phyloP scores from a whole-genome alignment of 257 asterid species.

The Schizonepeta tenuifolia region DNA sequence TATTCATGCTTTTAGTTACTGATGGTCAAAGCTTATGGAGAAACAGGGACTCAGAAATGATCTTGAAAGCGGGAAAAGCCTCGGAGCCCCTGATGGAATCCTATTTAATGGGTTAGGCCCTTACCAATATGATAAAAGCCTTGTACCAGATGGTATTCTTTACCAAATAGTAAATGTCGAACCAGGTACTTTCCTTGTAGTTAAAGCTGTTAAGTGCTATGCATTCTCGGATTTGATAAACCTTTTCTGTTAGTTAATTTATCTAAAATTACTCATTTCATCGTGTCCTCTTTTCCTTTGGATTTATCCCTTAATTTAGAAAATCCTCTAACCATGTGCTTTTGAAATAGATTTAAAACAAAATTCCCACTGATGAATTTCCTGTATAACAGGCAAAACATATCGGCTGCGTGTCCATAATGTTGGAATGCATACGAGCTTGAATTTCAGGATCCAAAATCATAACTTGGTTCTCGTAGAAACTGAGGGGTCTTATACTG shows the following conservation, averaged over 20 bases:
- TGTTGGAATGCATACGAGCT: slow-evolving; percentile 83
- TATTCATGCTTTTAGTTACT: slow-evolving; percentile 33
- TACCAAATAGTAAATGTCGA: slow-evolving; percentile 73
- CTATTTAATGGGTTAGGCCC: slow-evolving; percentile 89
- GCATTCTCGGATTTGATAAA: neutral
- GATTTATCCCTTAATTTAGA: no score
- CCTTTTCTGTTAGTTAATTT: neutral
- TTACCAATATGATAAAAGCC: slow-evolving; percentile 61
- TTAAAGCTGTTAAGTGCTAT: neutral
- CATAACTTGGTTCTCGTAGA: slow-evolving; percentile 89
- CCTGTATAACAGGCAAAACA: slow-evolving; percentile 68
- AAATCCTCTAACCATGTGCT: neutral
- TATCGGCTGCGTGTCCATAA: slow-evolving; percentile 90
- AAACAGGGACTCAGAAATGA: slow-evolving; percentile 70
- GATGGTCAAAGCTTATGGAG: slow-evolving; percentile 36
- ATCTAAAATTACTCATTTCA: neutral
- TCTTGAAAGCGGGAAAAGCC: slow-evolving; percentile 61
- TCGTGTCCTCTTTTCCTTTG: neutral
- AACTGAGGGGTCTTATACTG: slow-evolving; percentile 95
- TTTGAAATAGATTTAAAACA: neutral
- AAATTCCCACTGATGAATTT: slow-evolving; percentile 21
- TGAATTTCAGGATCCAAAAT: slow-evolving; percentile 91
- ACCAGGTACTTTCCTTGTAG: slow-evolving; percentile 59
- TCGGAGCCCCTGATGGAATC: slow-evolving; percentile 85
- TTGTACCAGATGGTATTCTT: slow-evolving; percentile 62